Evolutionary conservation across 768 basidiomycete genomes (phyloP), one percentile per base, ranked within the genome.

Genomic region (Pulveroboletus ravenelii): DNA sequence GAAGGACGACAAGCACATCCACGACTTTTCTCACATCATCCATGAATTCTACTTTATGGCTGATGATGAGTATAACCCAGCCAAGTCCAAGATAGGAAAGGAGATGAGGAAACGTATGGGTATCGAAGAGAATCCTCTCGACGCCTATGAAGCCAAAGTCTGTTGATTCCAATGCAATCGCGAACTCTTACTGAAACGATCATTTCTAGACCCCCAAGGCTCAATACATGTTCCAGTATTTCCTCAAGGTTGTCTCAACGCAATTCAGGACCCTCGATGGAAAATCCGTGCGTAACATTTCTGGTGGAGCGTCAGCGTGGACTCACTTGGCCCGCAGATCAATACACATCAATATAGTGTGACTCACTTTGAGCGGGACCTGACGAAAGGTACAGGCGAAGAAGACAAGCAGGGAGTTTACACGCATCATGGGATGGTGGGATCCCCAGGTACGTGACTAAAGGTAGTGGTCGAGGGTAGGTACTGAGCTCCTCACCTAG

Each of bases 211-310:
- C 92, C 1, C 73, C 69, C 57, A 87, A 88, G 63, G 70, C 84
- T 23, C 80, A 92, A 58, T 95, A 91, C 67, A 93, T 96, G 92
- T 96, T 93, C 80, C 93, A 98, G 65, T 95, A 98, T 71, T 98
- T 97, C 82, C 77, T 99, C 62, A 99, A 99, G 70, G 95, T 99
- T 40, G 96, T 99, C 36, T 92, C 93, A 7, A 99, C 95, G 2
- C 87, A 88, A 64, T 97, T 96, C 73, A 79, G 82, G 54, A 88
- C 85, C n/a, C 73, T 95, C 25, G 81, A 87, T 53, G 87, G 84
- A 29, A 78, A 85, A 58, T 65, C 71, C 10, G 87, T 88, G 63
- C 38, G 81, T 71, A 27, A 41, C 48, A 45, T 18, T 20, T 41
- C 8, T 18, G 7, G 27, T 53, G 29, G n/a, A 41, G 39, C 7